These are phyloP conservation scores for Phlebiopsis flavidoalba DNA, from an alignment of 768 basidiomycete species.

Conservation along the genomic window DNA sequence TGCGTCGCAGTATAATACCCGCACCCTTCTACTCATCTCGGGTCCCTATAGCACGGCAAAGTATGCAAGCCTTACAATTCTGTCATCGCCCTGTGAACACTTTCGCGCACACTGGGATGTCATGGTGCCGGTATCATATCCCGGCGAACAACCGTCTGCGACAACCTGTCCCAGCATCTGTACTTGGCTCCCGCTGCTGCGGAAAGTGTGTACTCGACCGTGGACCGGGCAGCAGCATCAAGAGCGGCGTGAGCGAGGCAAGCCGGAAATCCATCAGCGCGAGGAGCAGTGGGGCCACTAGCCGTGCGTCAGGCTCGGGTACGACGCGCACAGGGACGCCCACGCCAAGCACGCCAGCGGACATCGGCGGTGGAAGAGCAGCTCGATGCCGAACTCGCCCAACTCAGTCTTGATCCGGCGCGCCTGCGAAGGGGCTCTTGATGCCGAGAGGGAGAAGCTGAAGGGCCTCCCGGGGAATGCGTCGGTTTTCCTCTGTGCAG, in stretches of 20 bases:
- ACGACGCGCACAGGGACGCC: constrained; percentile 33
- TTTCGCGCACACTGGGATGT: constrained; percentile 88
- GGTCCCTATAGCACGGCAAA: constrained; percentile 64
- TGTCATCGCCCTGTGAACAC: constrained; percentile 82
- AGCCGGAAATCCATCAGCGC: constrained; percentile 49
- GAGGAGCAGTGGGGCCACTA: constrained; percentile 12
- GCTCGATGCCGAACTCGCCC: constrained; percentile 53
- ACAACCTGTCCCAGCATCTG: constrained; percentile 40
- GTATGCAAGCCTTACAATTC: constrained; percentile 93
- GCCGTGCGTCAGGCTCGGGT: neutral
- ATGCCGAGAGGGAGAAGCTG: neutral
- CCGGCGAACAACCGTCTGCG: constrained; percentile 38
- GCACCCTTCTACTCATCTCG: neutral
- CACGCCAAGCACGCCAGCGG: constrained; percentile 47
- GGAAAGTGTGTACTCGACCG: constrained; percentile 18
- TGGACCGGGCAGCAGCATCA: constrained; percentile 28
- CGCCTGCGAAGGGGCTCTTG: neutral
- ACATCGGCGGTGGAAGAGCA: constrained; percentile 47
- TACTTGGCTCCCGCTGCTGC: constrained; percentile 28
- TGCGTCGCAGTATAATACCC: constrained; percentile 32
- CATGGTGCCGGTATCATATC: constrained; percentile 51
- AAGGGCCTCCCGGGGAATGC: constrained; percentile 21
- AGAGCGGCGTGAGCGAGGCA: constrained; percentile 56
- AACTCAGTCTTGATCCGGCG: constrained; percentile 40
- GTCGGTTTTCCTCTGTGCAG: constrained; percentile 25